Percentiles rank a stretch among this genome's conserved stretches.
phyloP scores from a whole-genome alignment of 2,329 filamentous ascomycete species.

The Aspergillus fumigatus region DNA sequence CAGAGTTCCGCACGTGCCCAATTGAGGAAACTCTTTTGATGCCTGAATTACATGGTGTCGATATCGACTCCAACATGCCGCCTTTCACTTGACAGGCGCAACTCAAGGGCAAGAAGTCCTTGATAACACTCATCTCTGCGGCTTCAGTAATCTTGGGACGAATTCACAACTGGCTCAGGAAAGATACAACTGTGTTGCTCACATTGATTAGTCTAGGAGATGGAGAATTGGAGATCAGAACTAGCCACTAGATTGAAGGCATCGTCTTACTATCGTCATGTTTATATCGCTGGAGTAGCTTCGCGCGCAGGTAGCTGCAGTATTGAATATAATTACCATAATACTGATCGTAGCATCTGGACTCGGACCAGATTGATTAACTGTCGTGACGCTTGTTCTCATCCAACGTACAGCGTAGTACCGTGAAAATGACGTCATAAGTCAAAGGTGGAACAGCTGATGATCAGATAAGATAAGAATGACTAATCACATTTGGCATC shows the following conservation, averaged over 20 bases:
- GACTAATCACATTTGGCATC: not conserved
- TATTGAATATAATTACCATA: not conserved
- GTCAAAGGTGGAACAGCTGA: not conserved
- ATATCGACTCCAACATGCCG: not conserved
- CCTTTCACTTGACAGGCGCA: not conserved
- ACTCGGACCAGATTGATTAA: not conserved
- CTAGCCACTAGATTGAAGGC: too few species aligned
- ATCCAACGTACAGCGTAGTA: not conserved
- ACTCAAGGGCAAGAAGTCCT: not conserved
- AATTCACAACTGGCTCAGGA: too few species aligned
- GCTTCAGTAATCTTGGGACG: too few species aligned
- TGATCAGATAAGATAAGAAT: constrained; percentile 18
- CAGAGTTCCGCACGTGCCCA: not conserved
- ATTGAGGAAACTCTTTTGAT: not conserved
- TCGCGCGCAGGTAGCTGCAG: not conserved
- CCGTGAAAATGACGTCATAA: constrained; percentile 11
- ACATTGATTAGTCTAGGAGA: too few species aligned
- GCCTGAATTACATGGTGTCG: not conserved
- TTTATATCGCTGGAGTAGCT: not conserved
- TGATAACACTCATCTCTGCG: not conserved
- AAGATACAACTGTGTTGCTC: too few species aligned
- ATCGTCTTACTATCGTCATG: not conserved
- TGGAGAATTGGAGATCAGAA: too few species aligned
- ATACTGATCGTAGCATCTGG: not conserved
- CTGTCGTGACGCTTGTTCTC: not conserved